Percentiles rank a stretch among this genome's conserved stretches.
phyloP scores from a whole-genome alignment of 1,284 basidiomycete species.

The Volvariella surrecta region DNA sequence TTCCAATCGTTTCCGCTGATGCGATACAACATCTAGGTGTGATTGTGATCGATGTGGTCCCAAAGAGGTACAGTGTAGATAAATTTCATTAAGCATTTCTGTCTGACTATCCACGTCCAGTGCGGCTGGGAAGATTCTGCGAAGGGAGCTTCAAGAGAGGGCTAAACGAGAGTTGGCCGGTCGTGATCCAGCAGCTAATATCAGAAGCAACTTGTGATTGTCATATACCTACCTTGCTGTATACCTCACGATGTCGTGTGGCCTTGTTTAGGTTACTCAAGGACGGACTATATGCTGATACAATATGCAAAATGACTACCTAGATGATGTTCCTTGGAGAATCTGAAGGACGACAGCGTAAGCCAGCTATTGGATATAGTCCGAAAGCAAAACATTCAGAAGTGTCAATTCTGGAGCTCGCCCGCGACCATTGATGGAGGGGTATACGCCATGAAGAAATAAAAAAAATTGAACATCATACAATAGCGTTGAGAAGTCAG shows the following conservation, averaged over 20 bases:
- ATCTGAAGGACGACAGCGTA: no score
- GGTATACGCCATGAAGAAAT: conserved; percentile 88
- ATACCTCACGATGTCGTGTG: not conserved
- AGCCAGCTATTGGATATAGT: no score
- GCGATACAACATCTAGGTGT: conserved; percentile 31
- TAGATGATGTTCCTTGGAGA: no score
- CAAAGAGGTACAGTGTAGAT: conserved; percentile 47
- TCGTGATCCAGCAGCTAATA: conserved; percentile 22
- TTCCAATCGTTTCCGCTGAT: not conserved
- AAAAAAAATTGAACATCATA: conserved; percentile 47
- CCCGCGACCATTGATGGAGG: conserved; percentile 29
- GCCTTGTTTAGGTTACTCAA: no score
- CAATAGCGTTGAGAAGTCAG: conserved; percentile 4
- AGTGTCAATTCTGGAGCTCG: conserved; percentile 72
- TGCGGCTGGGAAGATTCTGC: conserved; percentile 65
- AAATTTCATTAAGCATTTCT: not conserved
- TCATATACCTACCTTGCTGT: not conserved
- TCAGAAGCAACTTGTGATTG: conserved; percentile 24
- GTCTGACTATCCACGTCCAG: conserved; percentile 23
- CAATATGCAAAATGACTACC: no score
- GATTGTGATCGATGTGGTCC: conserved; percentile 45
- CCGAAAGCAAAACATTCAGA: conserved; percentile 34
- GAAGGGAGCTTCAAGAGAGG: conserved; percentile 50
- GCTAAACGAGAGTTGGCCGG: conserved; percentile 41
- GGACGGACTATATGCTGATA: no score